These are phyloP conservation scores for Calonectria pseudoreteaudii DNA, from an alignment of 2,329 filamentous ascomycete species.

Conservation along the genomic window DNA sequence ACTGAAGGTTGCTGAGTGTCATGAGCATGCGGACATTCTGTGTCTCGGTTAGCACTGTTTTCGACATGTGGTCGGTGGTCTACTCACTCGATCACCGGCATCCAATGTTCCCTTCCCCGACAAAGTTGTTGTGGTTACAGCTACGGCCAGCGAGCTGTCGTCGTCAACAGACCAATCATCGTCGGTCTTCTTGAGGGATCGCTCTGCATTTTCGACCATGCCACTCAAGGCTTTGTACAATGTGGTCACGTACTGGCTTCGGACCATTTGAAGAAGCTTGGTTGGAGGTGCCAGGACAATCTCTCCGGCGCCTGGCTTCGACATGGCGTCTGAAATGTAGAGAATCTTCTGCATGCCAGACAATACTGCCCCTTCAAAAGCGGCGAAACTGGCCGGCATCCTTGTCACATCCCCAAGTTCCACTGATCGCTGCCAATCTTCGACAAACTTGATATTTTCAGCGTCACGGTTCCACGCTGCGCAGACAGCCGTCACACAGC, in stretches of 20 bases:
- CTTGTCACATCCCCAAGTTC: slow-evolving; percentile 89
- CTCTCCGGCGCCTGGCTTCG: slow-evolving; percentile 77
- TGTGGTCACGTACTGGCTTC: slow-evolving; percentile 91
- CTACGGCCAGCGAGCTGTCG: slow-evolving; percentile 54
- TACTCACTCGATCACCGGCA: slow-evolving; percentile 66
- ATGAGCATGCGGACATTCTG: slow-evolving; percentile 93
- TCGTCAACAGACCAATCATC: slow-evolving; percentile 68
- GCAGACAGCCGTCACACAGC: slow-evolving; percentile 86
- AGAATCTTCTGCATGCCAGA: slow-evolving; percentile 94
- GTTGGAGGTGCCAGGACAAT: slow-evolving; percentile 87
- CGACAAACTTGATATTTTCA: slow-evolving; percentile 90
- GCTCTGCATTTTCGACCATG: slow-evolving; percentile 96
- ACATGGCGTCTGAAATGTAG: slow-evolving; percentile 88
- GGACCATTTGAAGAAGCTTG: slow-evolving; percentile 91
- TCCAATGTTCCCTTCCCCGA: slow-evolving; percentile 63
- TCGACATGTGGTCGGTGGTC: not conserved
- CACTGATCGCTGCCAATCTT: slow-evolving; percentile 89
- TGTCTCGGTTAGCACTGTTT: slow-evolving; percentile 40
- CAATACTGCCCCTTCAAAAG: slow-evolving; percentile 86
- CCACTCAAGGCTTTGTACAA: slow-evolving; percentile 94
- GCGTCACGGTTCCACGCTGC: slow-evolving; percentile 94
- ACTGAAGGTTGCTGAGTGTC: slow-evolving; percentile 91
- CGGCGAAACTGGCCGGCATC: slow-evolving; percentile 87
- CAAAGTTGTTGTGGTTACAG: slow-evolving; percentile 47
- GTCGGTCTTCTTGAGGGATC: slow-evolving; percentile 72